These are phyloP conservation scores for Brasenia schreberi DNA, from an alignment of 164 flowering plant genomes.

Conservation along the genomic window DNA sequence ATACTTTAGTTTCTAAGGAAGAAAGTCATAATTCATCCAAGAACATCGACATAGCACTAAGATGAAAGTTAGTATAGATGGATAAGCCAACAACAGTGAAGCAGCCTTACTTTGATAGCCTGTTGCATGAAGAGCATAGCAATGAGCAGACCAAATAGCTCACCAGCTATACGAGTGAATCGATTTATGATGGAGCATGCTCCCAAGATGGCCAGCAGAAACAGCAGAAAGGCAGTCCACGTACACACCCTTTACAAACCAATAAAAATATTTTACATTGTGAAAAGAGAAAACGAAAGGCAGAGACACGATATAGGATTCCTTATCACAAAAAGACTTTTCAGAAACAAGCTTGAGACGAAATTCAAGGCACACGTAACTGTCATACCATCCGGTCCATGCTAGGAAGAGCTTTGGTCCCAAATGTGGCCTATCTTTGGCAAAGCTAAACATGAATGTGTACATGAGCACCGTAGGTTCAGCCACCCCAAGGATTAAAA, in stretches of 20 bases:
- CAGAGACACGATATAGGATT: no score
- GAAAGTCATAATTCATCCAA: no score
- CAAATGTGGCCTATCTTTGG: conserved; percentile 68
- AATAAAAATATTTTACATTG: neutral
- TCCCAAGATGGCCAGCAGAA: conserved; percentile 59
- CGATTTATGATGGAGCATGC: conserved; percentile 88
- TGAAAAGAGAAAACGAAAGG: no score
- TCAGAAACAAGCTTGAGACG: no score
- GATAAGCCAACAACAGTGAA: no score
- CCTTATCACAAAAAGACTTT: no score
- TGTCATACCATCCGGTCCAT: conserved; percentile 85
- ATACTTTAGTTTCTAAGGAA: neutral
- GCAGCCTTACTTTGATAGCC: conserved; percentile 58
- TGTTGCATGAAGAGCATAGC: conserved; percentile 96
- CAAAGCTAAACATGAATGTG: conserved; percentile 92
- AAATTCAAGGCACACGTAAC: neutral
- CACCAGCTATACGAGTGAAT: conserved; percentile 92
- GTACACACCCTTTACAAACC: neutral
- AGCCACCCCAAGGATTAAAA: conserved; percentile 92
- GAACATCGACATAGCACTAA: no score
- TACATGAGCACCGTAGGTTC: conserved; percentile 99
- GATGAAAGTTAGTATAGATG: no score
- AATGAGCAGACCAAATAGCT: conserved; percentile 77
- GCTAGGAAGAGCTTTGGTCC: conserved; percentile 79
- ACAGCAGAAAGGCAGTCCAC: conserved; percentile 70